Percentiles rank a stretch among this genome's conserved stretches.
Evolutionary conservation across 1,284 basidiomycete genomes (phyloP).

Genomic region (Trichosporon faecale): DNA sequence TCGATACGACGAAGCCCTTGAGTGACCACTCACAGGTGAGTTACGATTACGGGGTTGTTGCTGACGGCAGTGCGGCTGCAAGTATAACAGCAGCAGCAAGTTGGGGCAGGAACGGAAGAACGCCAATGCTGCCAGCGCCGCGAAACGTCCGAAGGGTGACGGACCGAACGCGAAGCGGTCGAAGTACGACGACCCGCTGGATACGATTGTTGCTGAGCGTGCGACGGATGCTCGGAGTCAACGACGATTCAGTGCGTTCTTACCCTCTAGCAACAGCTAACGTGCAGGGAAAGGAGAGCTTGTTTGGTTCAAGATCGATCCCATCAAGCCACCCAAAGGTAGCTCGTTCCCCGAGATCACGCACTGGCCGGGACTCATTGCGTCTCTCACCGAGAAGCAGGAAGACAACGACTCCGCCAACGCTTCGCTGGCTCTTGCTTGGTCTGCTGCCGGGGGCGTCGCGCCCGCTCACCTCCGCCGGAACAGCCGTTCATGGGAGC

Average conservation of each 20-base stretch:
- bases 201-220: conserved; percentile 17
- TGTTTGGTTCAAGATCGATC: conserved; percentile 38
- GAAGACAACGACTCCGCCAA: conserved; percentile 10
- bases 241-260: conserved; percentile 20
- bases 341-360: conserved; percentile 31
- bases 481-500: conserved; percentile 9
- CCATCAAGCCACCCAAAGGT: conserved; percentile 27
- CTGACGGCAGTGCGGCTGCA: conserved; percentile 37
- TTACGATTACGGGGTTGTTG: neutral
- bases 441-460: conserved; percentile 23
- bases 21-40: conserved; percentile 34
- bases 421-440: conserved; percentile 23
- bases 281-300: conserved; percentile 41
- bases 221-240: conserved; percentile 22
- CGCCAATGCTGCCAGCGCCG: conserved; percentile 8
- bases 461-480: conserved; percentile 15
- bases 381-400: conserved; percentile 15
- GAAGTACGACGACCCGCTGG: conserved; percentile 9
- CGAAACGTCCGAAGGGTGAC: conserved; percentile 11
- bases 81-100: conserved; percentile 28
- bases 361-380: conserved; percentile 45
- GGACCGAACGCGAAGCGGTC: conserved; percentile 9
- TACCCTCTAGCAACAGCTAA: neutral
- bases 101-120: conserved; percentile 12
- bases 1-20: conserved; percentile 32